phyloP scores from a whole-genome alignment of 345 rosid genomes.

The Salix dunnii region DNA sequence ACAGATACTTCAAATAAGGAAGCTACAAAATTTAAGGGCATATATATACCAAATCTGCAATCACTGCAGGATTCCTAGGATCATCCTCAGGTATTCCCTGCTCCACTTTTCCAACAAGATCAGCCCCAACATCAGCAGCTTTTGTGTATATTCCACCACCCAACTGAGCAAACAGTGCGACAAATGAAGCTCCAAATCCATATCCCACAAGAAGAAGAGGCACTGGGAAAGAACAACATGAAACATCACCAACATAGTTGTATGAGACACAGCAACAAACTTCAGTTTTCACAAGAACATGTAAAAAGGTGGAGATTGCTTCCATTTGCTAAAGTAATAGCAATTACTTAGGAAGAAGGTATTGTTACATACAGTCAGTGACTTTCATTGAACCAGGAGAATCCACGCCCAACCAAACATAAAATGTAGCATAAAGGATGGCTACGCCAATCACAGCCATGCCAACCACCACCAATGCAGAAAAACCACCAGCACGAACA shows the following conservation, averaged over 20 bases:
- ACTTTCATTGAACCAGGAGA: constrained; percentile 84
- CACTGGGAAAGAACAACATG: constrained; percentile 48
- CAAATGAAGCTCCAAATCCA: constrained; percentile 99
- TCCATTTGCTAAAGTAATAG: not conserved
- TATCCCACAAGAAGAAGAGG: constrained; percentile 98
- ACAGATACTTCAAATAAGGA: not conserved
- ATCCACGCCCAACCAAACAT: constrained; percentile 89
- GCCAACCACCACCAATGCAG: constrained; percentile 97
- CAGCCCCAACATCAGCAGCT: constrained; percentile 99
- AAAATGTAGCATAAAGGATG: constrained; percentile 84
- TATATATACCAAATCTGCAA: constrained; percentile 91
- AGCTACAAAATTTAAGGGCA: not conserved
- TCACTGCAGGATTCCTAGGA: constrained; percentile 98
- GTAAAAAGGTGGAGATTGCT: not conserved
- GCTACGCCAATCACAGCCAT: constrained; percentile 98
- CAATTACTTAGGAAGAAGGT: constrained; percentile 6
- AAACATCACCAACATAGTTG: constrained; percentile 5
- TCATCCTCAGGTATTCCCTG: constrained; percentile 99
- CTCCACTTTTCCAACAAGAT: constrained; percentile 98
- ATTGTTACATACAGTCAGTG: constrained; percentile 70
- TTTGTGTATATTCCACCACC: constrained; percentile 99
- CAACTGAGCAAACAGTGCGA: constrained; percentile 97
- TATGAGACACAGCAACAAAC: not conserved
- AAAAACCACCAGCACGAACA: constrained; percentile 97
- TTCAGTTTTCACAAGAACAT: not conserved